Evolutionary conservation across 1,284 basidiomycete genomes (phyloP).

Genomic region (Rhizoctonia solani): DNA sequence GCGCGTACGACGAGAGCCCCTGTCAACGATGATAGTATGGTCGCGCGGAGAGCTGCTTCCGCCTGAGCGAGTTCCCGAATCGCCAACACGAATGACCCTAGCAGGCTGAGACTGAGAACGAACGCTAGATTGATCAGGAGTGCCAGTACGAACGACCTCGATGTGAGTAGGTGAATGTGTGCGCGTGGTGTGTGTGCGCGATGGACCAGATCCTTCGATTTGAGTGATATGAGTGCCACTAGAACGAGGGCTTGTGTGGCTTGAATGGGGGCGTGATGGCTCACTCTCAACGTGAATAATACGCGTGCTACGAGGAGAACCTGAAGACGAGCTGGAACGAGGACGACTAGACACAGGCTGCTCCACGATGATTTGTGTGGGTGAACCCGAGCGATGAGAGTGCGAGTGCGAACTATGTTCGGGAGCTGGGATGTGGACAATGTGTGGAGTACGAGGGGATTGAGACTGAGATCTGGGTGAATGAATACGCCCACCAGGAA

Average conservation of each 20-base stretch:
- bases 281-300: background rate
- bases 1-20: too few relatives aligned
- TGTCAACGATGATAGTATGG: too few relatives aligned
- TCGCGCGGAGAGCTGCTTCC: too few relatives aligned
- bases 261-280: background rate
- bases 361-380: background rate
- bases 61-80: too few relatives aligned
- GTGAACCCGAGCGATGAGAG: background rate
- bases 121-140: conserved; percentile 2
- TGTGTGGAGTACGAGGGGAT: background rate
- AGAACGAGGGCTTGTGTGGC: background rate
- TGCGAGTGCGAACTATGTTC: background rate
- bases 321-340: background rate
- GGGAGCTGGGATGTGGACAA: background rate
- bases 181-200: too few relatives aligned
- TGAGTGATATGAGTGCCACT: too few relatives aligned
- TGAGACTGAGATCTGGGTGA: conserved; percentile 5
- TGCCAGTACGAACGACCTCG: too few relatives aligned
- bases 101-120: conserved; percentile 1
- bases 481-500: conserved; percentile 12
- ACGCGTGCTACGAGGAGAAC: background rate
- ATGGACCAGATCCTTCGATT: too few relatives aligned
- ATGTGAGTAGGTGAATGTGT: too few relatives aligned
- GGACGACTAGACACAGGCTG: background rate
- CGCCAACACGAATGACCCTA: background rate